A percentile compares a stretch with the other conserved stretches of the same genome.
Conservation (phyloP, 1,139 yeast genomes). For the Suhomyces yuchorum region DNA sequence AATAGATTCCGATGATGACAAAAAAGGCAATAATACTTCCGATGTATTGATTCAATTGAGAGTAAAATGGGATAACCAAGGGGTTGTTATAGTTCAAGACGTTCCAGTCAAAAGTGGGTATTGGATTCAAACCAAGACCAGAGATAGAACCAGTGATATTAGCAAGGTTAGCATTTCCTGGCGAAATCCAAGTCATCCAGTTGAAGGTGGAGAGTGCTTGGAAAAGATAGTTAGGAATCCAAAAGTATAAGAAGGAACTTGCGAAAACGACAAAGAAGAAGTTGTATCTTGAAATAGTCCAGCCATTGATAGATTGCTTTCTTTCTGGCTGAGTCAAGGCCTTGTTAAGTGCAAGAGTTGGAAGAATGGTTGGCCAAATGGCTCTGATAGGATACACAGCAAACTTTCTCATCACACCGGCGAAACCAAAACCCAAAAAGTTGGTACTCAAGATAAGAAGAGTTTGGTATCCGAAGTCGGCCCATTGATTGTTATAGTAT, state of each 20-base stretch:
- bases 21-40: slow-evolving; percentile 39
- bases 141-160: slow-evolving; percentile 51
- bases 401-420: slow-evolving; percentile 23
- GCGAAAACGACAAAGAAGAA: slow-evolving; percentile 30
- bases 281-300: slow-evolving; percentile 35
- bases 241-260: slow-evolving; percentile 33
- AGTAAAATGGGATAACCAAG: slow-evolving; percentile 29
- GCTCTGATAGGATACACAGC: slow-evolving; percentile 21
- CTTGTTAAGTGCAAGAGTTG: slow-evolving; percentile 22
- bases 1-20: slow-evolving; percentile 34
- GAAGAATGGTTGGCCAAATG: slow-evolving; percentile 23
- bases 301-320: slow-evolving; percentile 28
- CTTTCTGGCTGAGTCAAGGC: slow-evolving; percentile 21
- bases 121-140: slow-evolving; percentile 61
- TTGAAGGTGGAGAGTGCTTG: slow-evolving; percentile 36
- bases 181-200: slow-evolving; percentile 44
- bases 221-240: slow-evolving; percentile 40
- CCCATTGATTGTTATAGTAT: slow-evolving; percentile 21
- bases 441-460: slow-evolving; percentile 20
- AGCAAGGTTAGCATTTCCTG: slow-evolving; percentile 47
- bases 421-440: slow-evolving; percentile 27
- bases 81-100: slow-evolving; percentile 19
- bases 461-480: slow-evolving; percentile 19
- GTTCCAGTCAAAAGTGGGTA: slow-evolving; percentile 58
- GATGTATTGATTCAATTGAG: slow-evolving; percentile 39